Conservation (phyloP, 108 stramenopile genomes). For the Skeletonema costatum region DNA sequence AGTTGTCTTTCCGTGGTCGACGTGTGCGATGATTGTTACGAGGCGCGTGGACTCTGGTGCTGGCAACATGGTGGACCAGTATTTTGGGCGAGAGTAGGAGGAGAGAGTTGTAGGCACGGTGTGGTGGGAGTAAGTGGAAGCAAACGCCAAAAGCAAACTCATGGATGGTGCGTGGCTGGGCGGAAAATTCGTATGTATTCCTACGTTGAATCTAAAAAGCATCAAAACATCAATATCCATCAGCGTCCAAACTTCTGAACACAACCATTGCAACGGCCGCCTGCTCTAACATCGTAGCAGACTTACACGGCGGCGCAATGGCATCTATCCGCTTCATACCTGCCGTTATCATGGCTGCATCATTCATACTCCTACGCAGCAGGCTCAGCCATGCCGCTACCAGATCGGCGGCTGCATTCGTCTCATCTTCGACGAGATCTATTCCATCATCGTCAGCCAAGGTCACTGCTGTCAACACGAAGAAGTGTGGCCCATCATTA, state of each 20-base stretch:
- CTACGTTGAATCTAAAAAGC: no score
- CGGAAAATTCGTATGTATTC: no score
- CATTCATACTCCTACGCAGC: neutral
- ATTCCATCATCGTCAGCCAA: neutral
- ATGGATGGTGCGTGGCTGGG: no score
- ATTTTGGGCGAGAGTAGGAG: no score
- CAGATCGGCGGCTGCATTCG: neutral
- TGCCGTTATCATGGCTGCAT: neutral
- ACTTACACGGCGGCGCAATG: neutral
- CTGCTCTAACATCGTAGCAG: neutral
- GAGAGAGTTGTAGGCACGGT: no score
- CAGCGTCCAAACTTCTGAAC: no score
- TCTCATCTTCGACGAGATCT: neutral
- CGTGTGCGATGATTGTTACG: slow-evolving; percentile 98
- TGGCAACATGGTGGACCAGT: slow-evolving; percentile 51
- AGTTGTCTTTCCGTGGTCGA: slow-evolving; percentile 99
- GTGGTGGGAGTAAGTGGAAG: no score
- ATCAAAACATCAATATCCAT: no score
- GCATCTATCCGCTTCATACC: neutral
- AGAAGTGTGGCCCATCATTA: neutral
- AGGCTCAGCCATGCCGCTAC: neutral
- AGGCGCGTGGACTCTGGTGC: slow-evolving; percentile 84
- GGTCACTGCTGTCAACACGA: neutral
- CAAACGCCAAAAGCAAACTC: no score
- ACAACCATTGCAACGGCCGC: no score